Conservation (phyloP, 2,329 filamentous ascomycete genomes). For the Hypoxylon sp. region DNA sequence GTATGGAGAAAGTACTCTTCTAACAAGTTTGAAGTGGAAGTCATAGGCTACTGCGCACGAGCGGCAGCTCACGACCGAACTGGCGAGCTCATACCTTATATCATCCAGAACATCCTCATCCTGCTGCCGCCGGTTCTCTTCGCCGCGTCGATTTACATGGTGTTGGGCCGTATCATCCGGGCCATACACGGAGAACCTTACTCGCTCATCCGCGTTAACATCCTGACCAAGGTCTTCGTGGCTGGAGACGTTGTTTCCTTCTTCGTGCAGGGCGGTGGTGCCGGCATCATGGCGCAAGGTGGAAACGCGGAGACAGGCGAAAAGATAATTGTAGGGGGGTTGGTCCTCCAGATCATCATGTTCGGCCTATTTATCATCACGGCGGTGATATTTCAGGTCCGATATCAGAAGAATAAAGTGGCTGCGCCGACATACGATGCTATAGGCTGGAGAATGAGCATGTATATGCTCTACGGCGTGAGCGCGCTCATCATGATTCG, state of each 20-base stretch:
- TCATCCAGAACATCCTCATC: conserved; percentile 61
- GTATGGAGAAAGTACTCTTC: no score
- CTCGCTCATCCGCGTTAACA: conserved; percentile 55
- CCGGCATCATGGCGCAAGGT: conserved; percentile 54
- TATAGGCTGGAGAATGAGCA: conserved; percentile 54
- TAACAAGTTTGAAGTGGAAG: conserved; percentile 57
- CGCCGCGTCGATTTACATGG: conserved; percentile 68
- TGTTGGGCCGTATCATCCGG: conserved; percentile 61
- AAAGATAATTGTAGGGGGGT: conserved; percentile 68
- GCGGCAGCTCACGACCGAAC: conserved; percentile 52
- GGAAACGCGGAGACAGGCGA: conserved; percentile 58
- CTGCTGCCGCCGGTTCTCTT: conserved; percentile 65
- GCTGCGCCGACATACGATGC: conserved; percentile 6
- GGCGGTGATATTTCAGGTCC: conserved; percentile 63
- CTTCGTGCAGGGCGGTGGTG: conserved; percentile 64
- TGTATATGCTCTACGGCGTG: conserved; percentile 58
- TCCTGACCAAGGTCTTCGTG: conserved; percentile 70
- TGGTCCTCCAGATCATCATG: conserved; percentile 70
- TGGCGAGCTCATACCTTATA: conserved; percentile 56
- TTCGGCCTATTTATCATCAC: conserved; percentile 69
- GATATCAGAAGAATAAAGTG: conserved; percentile 27
- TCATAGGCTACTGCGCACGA: conserved; percentile 60
- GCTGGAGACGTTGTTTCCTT: conserved; percentile 68
- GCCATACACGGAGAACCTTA: conserved; percentile 56
- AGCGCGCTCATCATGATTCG: conserved; percentile 61